phyloP scores from a whole-genome alignment of 2,329 filamentous ascomycete species.

The Colletotrichum horii region DNA sequence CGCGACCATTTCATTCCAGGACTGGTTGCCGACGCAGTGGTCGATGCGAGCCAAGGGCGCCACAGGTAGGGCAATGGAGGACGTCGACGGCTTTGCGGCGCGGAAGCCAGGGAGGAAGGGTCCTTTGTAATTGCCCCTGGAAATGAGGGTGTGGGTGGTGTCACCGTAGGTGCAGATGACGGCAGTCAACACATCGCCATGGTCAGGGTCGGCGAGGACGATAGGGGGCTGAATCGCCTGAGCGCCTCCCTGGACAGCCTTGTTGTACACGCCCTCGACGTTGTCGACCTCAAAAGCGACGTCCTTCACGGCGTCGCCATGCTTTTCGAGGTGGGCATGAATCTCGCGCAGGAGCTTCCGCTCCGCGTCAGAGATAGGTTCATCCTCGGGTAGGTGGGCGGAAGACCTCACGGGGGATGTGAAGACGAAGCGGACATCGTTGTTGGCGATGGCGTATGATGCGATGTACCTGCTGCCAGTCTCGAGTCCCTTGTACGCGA shows the following conservation, averaged over 20 bases:
- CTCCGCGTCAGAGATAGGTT: slow-evolving; percentile 69
- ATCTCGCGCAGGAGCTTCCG: slow-evolving; percentile 73
- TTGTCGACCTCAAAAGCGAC: slow-evolving; percentile 95
- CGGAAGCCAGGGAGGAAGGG: slow-evolving; percentile 86
- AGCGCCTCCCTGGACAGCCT: slow-evolving; percentile 71
- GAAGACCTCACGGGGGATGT: slow-evolving; percentile 77
- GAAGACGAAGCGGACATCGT: slow-evolving; percentile 80
- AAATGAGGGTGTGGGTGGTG: slow-evolving; percentile 91
- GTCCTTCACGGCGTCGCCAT: slow-evolving; percentile 94
- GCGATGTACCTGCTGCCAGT: slow-evolving; percentile 83
- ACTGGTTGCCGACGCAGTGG: slow-evolving; percentile 97
- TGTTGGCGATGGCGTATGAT: slow-evolving; percentile 83
- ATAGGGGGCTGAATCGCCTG: slow-evolving; percentile 66
- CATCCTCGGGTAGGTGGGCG: slow-evolving; percentile 58
- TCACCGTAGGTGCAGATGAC: slow-evolving; percentile 93
- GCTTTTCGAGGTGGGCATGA: slow-evolving; percentile 80
- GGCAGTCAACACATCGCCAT: slow-evolving; percentile 74
- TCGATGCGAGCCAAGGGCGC: slow-evolving; percentile 80
- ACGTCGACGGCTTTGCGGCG: slow-evolving; percentile 47
- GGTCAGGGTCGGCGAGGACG: slow-evolving; percentile 57
- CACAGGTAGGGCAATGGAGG: slow-evolving; percentile 57
- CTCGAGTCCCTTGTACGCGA: slow-evolving; percentile 89
- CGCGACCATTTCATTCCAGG: slow-evolving; percentile 84
- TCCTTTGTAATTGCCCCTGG: slow-evolving; percentile 71
- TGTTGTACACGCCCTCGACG: slow-evolving; percentile 78